Evolutionary conservation across 495 filamentous ascomycete species (phyloP), one percentile per base, ranked within the genome.

Genomic region (Usnea hakonensis): DNA sequence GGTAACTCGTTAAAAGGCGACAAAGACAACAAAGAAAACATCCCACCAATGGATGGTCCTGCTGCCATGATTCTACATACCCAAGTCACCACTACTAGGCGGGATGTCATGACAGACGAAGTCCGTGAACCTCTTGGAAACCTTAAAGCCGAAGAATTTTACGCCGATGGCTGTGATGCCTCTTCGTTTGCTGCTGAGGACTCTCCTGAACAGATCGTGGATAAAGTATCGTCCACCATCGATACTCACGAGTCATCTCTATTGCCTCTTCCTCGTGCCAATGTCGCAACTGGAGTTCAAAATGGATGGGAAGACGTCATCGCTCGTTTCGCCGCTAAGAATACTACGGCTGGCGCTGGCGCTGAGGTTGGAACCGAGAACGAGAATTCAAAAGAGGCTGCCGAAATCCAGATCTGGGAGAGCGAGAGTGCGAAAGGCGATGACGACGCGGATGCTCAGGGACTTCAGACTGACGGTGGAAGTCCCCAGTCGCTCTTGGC

Each of bases 11-110:
- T 48, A 44, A 73, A 68, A 65, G 64, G 57, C 11, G 67, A 69
- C 30, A 80, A 84, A 68, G 82, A 77, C 41, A 81, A 83, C 61
- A 77, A 74, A 44, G 94, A 98, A 78, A 98, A 98, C 68, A 86
- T 95, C 21, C 88, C 93, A 8, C 89, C 90, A 2, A 68, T 76
- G 55, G 64, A 33, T 56, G 50, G 46, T 2, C 54, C 60, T 33
- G 54, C 57, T 37, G 55, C 58, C 30, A 37, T 56, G 13, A 43
- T 17, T 21, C 30, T 33, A 16, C 17, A 52, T 35, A 60, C 59
- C 33, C 66, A 48, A 36, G 52, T 62, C 32, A 16, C 54, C 37
- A 54, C 59, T 11, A 58, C 60, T 30, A 58, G 68, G 38, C 76
- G 76, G 54, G 68, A 69, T 52, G 73, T 74, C 70, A 80, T 77